Evolutionary conservation across 768 basidiomycete genomes (phyloP), one percentile per base, ranked within the genome.

Genomic region (Chlorophyllum brunneum): DNA sequence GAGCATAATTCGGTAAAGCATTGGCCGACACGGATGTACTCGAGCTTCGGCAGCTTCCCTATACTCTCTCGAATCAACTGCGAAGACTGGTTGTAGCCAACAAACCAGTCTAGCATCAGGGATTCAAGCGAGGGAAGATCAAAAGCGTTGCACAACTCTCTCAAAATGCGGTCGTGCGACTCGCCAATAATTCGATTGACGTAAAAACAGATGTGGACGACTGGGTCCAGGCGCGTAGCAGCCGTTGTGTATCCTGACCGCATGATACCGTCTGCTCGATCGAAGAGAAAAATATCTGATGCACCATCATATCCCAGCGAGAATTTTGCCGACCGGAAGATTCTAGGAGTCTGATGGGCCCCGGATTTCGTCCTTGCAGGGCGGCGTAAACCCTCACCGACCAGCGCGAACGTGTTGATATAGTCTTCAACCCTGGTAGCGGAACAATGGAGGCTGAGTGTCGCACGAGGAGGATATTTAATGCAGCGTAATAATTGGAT

Each of bases 401-500:
- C 7, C 4, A 43, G 42, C 4, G 41, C 34, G 5, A 52, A 5
- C 11, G 44, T 26, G 26, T 31, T n/a, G 22, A 33, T 36, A 26
- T 16, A 52, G 10, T 52, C 42, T 13, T 37, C 34, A 5, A 33
- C 4, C 24, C 44, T 29, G 33, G 31, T 38, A 9, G 18, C 10
- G 18, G 42, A 27, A 30, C 41, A 52, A 9, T 6, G 16, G n/a
- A 52, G 33, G n/a, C 11, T 44, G n/a, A 52, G 5, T 38, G 8
- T 26, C 2, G 51, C 29, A n/a, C 20, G 41, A 30, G 42, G 16
- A 20, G 42, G 51, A n/a, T 52, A 52, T 37, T 36, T 41, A n/a
- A 45, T 33, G 15, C 24, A 38, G 11, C 51, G 42, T 20, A 52
- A 20, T 15, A 52, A 36, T 5, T 5, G 20, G 18, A 22, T 29